A percentile compares a stretch with the other conserved stretches of the same genome.
phyloP scores from a whole-genome alignment of 139 green algal genomes.

The Tetraselmis striata region DNA sequence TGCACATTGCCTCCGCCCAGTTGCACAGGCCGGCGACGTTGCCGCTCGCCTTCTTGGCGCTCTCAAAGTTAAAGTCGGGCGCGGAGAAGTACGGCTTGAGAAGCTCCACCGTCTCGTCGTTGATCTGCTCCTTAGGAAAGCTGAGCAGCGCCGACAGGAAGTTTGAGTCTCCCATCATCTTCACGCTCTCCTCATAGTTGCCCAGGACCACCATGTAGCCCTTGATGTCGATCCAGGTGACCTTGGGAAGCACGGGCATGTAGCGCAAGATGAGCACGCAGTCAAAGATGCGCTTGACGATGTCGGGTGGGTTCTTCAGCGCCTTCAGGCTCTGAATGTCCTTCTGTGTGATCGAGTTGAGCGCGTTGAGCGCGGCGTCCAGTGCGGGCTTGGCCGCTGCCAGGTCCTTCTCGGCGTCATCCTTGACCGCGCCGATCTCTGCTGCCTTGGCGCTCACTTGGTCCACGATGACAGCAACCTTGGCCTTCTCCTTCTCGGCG shows the following conservation, averaged over 20 bases:
- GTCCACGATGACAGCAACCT: constrained; percentile 84
- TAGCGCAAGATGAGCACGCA: constrained; percentile 74
- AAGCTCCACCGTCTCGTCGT: constrained; percentile 51
- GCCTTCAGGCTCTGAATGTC: constrained; percentile 86
- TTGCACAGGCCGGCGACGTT: constrained; percentile 89
- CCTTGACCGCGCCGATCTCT: constrained; percentile 61
- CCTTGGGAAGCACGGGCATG: constrained; percentile 50
- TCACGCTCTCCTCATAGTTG: constrained; percentile 75
- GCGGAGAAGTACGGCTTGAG: constrained; percentile 84
- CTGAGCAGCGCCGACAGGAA: constrained; percentile 84
- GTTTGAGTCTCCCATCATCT: constrained; percentile 90
- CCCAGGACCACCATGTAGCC: constrained; percentile 67
- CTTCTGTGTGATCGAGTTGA: constrained; percentile 86
- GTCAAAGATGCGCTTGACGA: constrained; percentile 96
- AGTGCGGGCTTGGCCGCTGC: constrained; percentile 84
- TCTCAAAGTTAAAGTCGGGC: constrained; percentile 88
- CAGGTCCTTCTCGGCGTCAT: constrained; percentile 83
- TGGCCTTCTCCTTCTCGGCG: constrained; percentile 81
- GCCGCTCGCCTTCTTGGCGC: constrained; percentile 74
- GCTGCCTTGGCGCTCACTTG: constrained; percentile 52
- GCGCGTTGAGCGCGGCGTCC: constrained; percentile 74
- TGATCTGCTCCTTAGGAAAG: constrained; percentile 86
- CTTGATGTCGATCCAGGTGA: constrained; percentile 77
- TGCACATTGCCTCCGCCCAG: constrained; percentile 90
- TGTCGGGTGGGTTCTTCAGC: constrained; percentile 89